Evolutionary conservation across 495 filamentous ascomycete species (phyloP).

Genomic region (Penicillium cinerascens): DNA sequence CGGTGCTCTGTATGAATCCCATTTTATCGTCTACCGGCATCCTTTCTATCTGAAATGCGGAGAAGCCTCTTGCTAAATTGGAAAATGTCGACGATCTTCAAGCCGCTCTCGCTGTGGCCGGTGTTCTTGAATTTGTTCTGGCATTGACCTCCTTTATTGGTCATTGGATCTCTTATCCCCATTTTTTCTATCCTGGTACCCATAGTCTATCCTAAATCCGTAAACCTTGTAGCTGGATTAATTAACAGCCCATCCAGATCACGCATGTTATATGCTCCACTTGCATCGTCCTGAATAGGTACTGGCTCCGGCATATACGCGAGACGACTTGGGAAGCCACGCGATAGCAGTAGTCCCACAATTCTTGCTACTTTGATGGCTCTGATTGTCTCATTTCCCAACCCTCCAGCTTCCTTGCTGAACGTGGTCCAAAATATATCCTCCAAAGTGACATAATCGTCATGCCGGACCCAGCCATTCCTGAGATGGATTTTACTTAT

Average conservation of each 20-base stretch:
- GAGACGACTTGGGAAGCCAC: slow-evolving; percentile 39
- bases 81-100: not conserved
- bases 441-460: slow-evolving; percentile 31
- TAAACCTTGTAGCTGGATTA: slow-evolving; percentile 32
- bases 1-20: too few species aligned
- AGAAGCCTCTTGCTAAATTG: not conserved
- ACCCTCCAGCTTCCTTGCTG: slow-evolving; percentile 24
- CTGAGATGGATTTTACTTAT: slow-evolving; percentile 32
- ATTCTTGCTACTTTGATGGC: slow-evolving; percentile 35
- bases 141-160: too few species aligned
- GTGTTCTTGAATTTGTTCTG: not conserved
- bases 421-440: slow-evolving; percentile 34
- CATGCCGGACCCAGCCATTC: slow-evolving; percentile 34
- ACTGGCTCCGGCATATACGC: slow-evolving; percentile 29
- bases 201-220: slow-evolving; percentile 12
- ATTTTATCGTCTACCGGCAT: too few species aligned
- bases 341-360: slow-evolving; percentile 31
- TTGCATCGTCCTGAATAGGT: slow-evolving; percentile 37
- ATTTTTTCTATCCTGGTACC: not conserved
- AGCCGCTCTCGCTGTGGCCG: not conserved
- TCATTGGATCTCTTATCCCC: too few species aligned
- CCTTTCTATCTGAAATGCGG: too few species aligned
- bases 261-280: slow-evolving; percentile 37
- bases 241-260: slow-evolving; percentile 37
- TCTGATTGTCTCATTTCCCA: slow-evolving; percentile 22